phyloP scores from a whole-genome alignment of 1,284 basidiomycete species.

The Bondarzewia mesenterica region DNA sequence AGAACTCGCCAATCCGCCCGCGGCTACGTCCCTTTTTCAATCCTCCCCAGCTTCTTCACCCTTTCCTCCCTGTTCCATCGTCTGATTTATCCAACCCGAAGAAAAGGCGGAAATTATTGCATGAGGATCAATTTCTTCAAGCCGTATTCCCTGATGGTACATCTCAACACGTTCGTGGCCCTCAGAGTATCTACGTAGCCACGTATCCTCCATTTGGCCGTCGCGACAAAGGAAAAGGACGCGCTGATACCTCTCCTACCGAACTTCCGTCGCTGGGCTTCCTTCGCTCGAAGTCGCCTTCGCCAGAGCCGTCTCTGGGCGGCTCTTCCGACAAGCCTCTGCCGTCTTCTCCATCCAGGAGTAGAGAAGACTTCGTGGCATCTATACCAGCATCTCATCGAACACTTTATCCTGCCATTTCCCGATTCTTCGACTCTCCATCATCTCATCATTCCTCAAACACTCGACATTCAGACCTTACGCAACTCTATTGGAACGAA shows the following conservation, averaged over 20 bases:
- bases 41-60: not conserved
- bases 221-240: not conserved
- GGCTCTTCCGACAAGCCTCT: not conserved
- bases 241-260: not conserved
- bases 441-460: not conserved
- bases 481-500: constrained; percentile 61
- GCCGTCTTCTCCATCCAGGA: not conserved
- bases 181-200: not conserved
- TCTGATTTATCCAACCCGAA: not conserved
- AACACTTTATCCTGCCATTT: constrained; percentile 43
- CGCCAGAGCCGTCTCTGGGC: not conserved
- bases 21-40: not conserved
- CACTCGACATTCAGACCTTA: constrained; percentile 1
- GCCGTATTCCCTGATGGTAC: not conserved
- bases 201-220: not conserved
- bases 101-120: not conserved
- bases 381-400: constrained; percentile 16
- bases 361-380: not conserved
- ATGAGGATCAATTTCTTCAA: not conserved
- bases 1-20: constrained; percentile 14
- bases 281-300: not conserved
- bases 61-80: constrained; percentile 1
- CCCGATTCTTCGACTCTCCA: constrained; percentile 27
- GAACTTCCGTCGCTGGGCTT: not conserved
- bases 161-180: constrained; percentile 1